Evolutionary conservation across 2,329 filamentous ascomycete species (phyloP), one percentile per base, ranked within the genome.

Genomic region (Orbilia quercus): DNA sequence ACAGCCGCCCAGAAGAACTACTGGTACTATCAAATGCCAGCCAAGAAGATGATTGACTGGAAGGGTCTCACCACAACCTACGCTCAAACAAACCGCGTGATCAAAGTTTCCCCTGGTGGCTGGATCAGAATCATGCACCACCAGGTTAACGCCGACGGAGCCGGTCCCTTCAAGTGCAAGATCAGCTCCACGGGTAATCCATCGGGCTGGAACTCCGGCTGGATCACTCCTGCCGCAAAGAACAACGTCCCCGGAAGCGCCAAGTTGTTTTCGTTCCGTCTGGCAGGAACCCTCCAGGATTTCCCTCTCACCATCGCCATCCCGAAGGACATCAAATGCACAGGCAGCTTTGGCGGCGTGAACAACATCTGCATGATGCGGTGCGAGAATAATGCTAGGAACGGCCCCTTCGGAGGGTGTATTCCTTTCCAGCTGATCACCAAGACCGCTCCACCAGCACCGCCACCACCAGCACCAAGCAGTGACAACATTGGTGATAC

Each of bases 291-390:
- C 5, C 36, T 55, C 23, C 55, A 70, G 18, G 7, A 44, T 6
- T 57, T 54, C 31, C 57, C 55, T 2, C 18, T 71, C 11, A 63
- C 31, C 2, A 11, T 63, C 11, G 25, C 28, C 11, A 34, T 71
- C 20, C 65, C 65, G n/a, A 42, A 31, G 4, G 34, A 44, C 16
- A 20, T 71, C 12, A 23, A 50, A 11, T 71, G 65, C 16, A 44
- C 14, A 1, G 65, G 65, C 5, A 25, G 12, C 1, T 63, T 55
- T n/a, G 57, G 38, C 6, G 42, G 36, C 0, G 25, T 31, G 48
- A 51, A 51, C 1, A 71, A 58, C 20, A 58, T 71, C 40, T 71
- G 65, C 23, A 71, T 71, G 65, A 36, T 71, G 42, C 44, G 65
- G 14, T 71, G 57, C 25, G 50, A 71, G 22, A 71, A 71, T 28